Evolutionary conservation across 371 early-diverging fungal species (phyloP).

Genomic region (Rhizopus delemar): DNA sequence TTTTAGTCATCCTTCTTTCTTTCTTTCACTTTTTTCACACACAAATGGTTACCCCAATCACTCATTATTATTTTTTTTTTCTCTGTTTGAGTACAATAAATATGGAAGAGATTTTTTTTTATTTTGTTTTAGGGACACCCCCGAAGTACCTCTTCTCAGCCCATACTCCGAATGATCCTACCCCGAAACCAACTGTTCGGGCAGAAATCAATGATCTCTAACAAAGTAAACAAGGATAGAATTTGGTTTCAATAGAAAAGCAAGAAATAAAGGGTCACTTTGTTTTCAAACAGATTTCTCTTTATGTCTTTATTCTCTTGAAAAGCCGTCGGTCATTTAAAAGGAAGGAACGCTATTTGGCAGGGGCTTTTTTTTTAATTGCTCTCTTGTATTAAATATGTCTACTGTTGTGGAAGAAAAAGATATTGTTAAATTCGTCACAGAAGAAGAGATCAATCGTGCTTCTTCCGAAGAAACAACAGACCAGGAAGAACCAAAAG

Average conservation of each 20-base stretch:
- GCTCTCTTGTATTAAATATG: not conserved
- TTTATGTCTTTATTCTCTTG: too few species aligned
- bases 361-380: not conserved
- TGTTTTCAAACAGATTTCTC: too few species aligned
- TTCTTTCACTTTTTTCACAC: not conserved
- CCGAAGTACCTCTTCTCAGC: too few species aligned
- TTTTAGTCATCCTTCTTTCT: not conserved
- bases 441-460: conserved; percentile 39
- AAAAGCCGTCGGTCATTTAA: too few species aligned
- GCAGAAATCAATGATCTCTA: too few species aligned
- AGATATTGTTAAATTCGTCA: conserved; percentile 43
- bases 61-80: conserved; percentile 44
- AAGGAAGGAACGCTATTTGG: too few species aligned
- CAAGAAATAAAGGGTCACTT: too few species aligned
- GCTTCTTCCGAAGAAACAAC: conserved; percentile 27
- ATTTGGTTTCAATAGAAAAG: too few species aligned
- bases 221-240: too few species aligned
- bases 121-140: not conserved
- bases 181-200: too few species aligned
- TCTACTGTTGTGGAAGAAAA: conserved; percentile 31
- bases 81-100: not conserved
- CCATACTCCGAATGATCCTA: too few species aligned
- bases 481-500: conserved; percentile 24
- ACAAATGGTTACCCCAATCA: conserved; percentile 64
- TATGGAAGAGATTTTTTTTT: not conserved